Evolutionary conservation across 2,329 filamentous ascomycete genomes (phyloP), one percentile per base, ranked within the genome.

Genomic region (Epichloe glyceriae): DNA sequence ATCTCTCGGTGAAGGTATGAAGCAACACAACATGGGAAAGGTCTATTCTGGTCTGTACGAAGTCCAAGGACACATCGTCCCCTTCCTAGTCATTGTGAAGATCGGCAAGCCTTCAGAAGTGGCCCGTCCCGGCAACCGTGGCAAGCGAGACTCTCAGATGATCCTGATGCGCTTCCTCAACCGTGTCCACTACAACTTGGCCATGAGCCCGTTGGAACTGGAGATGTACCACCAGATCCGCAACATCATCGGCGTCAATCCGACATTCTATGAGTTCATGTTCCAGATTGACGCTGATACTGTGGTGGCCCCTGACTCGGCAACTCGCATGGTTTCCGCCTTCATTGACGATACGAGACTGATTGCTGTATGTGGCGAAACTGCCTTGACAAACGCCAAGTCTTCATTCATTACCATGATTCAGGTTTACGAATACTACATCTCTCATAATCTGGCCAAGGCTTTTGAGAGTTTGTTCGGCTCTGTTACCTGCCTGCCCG

Each of bases 11-110:
- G 91, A 97, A 69, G 93, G 93, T 64, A 80, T 86, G 70, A 95
- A 95, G 72, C 93, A 97, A 68, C 93, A 97, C 74, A 98, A 98
- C 69, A 97, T 97, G 91, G 93, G 87, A 68, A 98, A 98, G 70
- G 82, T 96, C 57, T 98, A 98, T 70, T 96, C 93, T 19, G 93
- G 93, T 62, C 75, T 98, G 5, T 98, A 98, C 66, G 93, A 98
- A 70, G 90, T 96, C 6, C 88, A 96, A 64, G 93, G 93, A 56
- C 91, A 98, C 64, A 97, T 98, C 58, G 93, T 98, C 44, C 93
- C 93, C 20, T 98, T 95, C 79, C 67, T 98, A 66, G 93, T 98
- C 49, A 76, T 98, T 44, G 90, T 97, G 70, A 98, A 98, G 76
- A 82, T 97, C 58, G 93, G 93, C 64, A 98, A 98, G 71, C 89